phyloP scores from a whole-genome alignment of 306 rosid genomes.

The Quercus wislizeni region DNA sequence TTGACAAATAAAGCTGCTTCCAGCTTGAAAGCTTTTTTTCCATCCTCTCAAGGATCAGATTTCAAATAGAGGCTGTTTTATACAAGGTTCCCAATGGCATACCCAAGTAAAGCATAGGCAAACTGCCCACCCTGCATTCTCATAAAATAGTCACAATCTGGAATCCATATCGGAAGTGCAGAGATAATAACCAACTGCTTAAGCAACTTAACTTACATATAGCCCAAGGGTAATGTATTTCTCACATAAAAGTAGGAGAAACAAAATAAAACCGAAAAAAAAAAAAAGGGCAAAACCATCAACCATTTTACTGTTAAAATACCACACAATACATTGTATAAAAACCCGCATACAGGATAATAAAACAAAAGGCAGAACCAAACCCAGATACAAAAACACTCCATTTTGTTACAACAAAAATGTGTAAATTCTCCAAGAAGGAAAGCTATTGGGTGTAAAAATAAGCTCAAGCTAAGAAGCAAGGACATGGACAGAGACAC shows the following conservation, averaged over 20 bases:
- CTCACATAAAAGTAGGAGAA: not conserved
- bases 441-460: too few relatives aligned
- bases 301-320: not conserved
- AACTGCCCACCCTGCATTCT: too few relatives aligned
- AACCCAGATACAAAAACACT: not conserved
- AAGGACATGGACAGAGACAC: too few relatives aligned
- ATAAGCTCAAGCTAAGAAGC: too few relatives aligned
- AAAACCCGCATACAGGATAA: not conserved
- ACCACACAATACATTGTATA: not conserved
- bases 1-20: too few relatives aligned
- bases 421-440: too few relatives aligned
- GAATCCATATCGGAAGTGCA: too few relatives aligned
- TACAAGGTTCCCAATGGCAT: too few relatives aligned
- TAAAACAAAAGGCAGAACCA: not conserved
- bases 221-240: not conserved
- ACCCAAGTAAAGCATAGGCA: too few relatives aligned
- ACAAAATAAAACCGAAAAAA: not conserved
- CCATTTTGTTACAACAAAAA: not conserved
- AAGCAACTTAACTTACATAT: not conserved
- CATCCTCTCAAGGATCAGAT: too few relatives aligned
- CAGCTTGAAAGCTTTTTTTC: too few relatives aligned
- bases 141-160: not conserved
- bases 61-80: too few relatives aligned
- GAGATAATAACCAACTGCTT: not conserved
- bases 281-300: not conserved